These are phyloP conservation scores for Paracorniculantispora psalliotae DNA, from an alignment of 2,329 filamentous ascomycete genomes.

Conservation along the genomic window DNA sequence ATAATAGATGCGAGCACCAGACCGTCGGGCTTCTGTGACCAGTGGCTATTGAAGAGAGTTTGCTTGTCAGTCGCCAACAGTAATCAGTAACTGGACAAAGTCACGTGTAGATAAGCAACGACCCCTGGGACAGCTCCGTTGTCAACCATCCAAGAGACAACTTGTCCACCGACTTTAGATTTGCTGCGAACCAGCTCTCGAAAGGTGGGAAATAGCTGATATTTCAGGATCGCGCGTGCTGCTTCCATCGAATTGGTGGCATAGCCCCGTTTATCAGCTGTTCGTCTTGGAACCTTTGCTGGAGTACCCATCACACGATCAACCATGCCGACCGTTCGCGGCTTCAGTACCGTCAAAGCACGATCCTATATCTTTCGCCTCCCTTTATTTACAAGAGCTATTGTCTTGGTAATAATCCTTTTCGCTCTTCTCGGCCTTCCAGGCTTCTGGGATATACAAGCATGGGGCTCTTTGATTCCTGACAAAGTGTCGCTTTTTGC, in stretches of 20 bases:
- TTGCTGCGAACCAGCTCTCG: background rate
- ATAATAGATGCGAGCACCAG: no score
- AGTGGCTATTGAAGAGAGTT: no score
- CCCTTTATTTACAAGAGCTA: slow-evolving; percentile 77
- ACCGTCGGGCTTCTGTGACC: no score
- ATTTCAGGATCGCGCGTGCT: background rate
- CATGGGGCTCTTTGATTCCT: slow-evolving; percentile 78
- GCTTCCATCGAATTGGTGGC: background rate
- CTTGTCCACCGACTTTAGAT: background rate
- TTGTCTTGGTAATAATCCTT: slow-evolving; percentile 58
- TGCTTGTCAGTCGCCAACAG: no score
- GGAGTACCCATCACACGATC: slow-evolving; percentile 11
- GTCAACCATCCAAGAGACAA: background rate
- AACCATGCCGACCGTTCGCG: slow-evolving; percentile 29
- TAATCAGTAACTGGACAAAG: background rate
- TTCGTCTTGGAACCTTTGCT: background rate
- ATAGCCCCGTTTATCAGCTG: background rate
- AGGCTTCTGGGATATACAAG: slow-evolving; percentile 63
- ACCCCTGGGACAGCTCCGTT: slow-evolving; percentile 1
- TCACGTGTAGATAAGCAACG: slow-evolving; percentile 10
- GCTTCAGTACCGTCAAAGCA: slow-evolving; percentile 66
- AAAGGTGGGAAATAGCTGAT: background rate
- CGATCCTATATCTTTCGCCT: slow-evolving; percentile 78
- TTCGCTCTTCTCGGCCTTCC: slow-evolving; percentile 64
- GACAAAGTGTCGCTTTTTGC: slow-evolving; percentile 65